Conservation (phyloP, 2,329 filamentous ascomycete species). For the Cladorrhinum sp. region DNA sequence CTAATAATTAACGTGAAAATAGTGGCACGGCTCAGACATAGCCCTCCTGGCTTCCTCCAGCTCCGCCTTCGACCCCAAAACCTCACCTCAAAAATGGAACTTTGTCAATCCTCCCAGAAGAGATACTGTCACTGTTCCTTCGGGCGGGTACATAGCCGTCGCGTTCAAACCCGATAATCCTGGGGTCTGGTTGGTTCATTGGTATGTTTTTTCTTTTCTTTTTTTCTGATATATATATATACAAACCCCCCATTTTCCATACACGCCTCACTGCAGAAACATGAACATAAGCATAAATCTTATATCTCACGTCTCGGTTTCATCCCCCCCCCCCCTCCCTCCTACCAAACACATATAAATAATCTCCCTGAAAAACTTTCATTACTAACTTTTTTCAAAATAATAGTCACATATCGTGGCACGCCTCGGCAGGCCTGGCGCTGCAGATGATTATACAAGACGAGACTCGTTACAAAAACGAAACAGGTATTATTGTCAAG, state of each 20-base stretch:
- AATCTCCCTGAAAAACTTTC: too few relatives aligned
- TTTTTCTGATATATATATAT: too few relatives aligned
- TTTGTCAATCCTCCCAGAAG: constrained; percentile 42
- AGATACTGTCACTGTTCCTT: constrained; percentile 43
- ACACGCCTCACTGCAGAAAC: too few relatives aligned
- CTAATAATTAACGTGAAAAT: too few relatives aligned
- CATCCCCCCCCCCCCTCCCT: too few relatives aligned
- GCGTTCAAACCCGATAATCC: constrained; percentile 49
- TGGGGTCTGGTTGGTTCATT: constrained; percentile 45
- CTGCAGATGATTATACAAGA: constrained; percentile 13
- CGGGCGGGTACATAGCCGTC: constrained; percentile 42
- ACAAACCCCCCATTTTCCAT: too few relatives aligned
- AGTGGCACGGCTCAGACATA: constrained; percentile 14
- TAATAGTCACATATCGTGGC: constrained; percentile 31
- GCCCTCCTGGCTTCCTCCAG: not conserved
- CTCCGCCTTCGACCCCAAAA: not conserved
- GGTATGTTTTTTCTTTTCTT: constrained; percentile 41
- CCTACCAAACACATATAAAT: too few relatives aligned
- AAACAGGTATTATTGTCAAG: too few relatives aligned
- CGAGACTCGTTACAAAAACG: too few relatives aligned
- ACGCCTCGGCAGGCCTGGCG: constrained; percentile 33
- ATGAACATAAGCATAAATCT: too few relatives aligned
- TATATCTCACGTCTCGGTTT: too few relatives aligned
- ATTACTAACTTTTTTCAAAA: too few relatives aligned
- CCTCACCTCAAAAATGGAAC: not conserved